These are phyloP conservation scores for Sonneratia caseolaris DNA, from an alignment of 345 rosid species.

Conservation along the genomic window DNA sequence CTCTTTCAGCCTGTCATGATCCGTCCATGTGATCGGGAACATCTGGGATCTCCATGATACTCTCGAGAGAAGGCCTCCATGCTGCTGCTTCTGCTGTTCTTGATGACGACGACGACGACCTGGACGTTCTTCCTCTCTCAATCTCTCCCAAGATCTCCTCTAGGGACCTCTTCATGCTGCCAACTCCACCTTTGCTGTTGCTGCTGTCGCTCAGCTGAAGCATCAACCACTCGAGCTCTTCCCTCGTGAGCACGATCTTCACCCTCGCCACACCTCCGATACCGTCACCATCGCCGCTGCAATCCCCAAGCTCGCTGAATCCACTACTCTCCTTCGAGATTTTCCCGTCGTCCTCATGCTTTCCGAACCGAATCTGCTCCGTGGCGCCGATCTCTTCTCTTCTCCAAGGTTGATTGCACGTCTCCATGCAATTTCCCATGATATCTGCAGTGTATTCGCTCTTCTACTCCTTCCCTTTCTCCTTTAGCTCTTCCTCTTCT, in stretches of 20 bases:
- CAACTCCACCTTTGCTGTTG: conserved; percentile 15
- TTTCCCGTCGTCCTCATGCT: not conserved
- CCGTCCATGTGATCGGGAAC: conserved; percentile 18
- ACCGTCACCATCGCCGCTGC: conserved; percentile 8
- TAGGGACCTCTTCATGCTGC: conserved; percentile 20
- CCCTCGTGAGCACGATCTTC: conserved; percentile 66
- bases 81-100: not conserved
- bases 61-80: conserved; percentile 70
- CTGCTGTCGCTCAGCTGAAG: conserved; percentile 20
- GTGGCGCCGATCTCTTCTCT: conserved; percentile 8
- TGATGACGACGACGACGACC: not conserved
- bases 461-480: not conserved
- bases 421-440: conserved; percentile 43
- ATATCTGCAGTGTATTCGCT: not conserved
- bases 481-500: not conserved
- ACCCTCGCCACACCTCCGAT: conserved; percentile 38
- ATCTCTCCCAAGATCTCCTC: conserved; percentile 33
- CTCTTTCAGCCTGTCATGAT: not conserved
- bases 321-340: conserved; percentile 13
- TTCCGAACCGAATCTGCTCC: not conserved
- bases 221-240: conserved; percentile 60
- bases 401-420: conserved; percentile 5
- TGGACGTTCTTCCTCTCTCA: conserved; percentile 19
- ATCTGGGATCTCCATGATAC: conserved; percentile 47
- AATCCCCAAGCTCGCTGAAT: not conserved